Base-by-base conservation (phyloP, 2,329 filamentous ascomycete species). In the Helotiales sp. region DNA sequence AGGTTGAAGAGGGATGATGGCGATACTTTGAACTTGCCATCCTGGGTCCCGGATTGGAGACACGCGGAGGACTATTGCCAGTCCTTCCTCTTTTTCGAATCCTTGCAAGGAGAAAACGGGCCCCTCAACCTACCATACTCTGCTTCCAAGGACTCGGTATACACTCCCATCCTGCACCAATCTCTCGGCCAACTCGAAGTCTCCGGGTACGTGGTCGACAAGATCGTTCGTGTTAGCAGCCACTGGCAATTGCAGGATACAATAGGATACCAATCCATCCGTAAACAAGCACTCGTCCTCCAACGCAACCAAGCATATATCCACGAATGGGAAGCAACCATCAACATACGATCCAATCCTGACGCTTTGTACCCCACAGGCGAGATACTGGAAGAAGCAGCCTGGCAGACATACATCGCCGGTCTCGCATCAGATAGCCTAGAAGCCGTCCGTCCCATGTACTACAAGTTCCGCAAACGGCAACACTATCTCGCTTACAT, bases 21-120 rank as follows among this genome's bases (percentile, higher is more conserved):
- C 15, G 50, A 59, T 17, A 28, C 10, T 13, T 34, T 57, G 17
- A 20, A 57, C 8, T 32, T 67, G 15, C 55, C 65, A 26, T 64
- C 61, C 3, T 67, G 65, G 65, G 61, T 67, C 3, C 65, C 65
- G 6, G 50, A 67, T 52, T 67, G 65, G 65, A 45, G 59, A 17
- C 26, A 54, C 20, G 24, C 34, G 1, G 24, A 32, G 5, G 45
- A 49, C 24, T 10, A 54, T 4, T 61, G 47, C 28, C 8, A 11
- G 6, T 61, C 55, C 4, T 49, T 64, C 22, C 52, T 64, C 3
- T 24, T 28, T 10, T 40, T 64, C 15, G 61, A 64, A 32, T 26
- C 34, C 20, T n/a, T 37, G 15, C 34, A 40, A 2, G 52, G 22
- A 45, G 15, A 15, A 43, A n/a, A 40, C 37, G 17, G 1, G 10